Percentiles rank a stretch among this genome's conserved stretches.
Conservation (phyloP, 225 moss, liverwort and hornwort species). For the Lunularia cruciata region DNA sequence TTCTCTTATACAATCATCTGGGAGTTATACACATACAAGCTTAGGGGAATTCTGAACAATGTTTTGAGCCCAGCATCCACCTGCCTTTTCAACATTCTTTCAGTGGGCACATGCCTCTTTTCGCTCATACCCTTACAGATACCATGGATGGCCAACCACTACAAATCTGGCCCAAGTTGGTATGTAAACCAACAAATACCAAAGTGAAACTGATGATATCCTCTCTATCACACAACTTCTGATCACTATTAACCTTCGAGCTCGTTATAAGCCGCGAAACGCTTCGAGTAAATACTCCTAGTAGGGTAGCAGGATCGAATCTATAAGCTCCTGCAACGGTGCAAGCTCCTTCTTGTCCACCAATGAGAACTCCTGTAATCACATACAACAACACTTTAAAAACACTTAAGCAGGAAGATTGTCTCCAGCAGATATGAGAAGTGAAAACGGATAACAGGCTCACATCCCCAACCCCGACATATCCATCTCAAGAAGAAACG, state of each 20-base stretch:
- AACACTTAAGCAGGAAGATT: not conserved
- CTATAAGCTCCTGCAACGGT: constrained; percentile 97
- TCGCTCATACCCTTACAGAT: constrained; percentile 1
- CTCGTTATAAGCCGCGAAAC: not conserved
- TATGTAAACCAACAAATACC: not conserved
- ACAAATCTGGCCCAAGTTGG: constrained; percentile 2
- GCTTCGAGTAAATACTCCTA: constrained; percentile 25
- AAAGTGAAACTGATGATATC: constrained; percentile 17
- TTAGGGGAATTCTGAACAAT: constrained; percentile 14
- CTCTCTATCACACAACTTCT: constrained; percentile 9
- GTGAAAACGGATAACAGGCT: too few relatives aligned
- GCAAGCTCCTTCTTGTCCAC: constrained; percentile 99
- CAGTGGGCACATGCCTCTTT: constrained; percentile 12
- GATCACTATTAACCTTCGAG: not conserved
- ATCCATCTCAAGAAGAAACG: too few relatives aligned
- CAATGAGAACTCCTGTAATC: constrained; percentile 78
- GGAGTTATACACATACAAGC: constrained; percentile 24
- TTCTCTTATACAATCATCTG: constrained; percentile 20
- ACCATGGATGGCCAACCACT: constrained; percentile 2
- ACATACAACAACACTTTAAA: not conserved
- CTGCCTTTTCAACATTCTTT: constrained; percentile 14
- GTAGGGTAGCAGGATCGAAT: constrained; percentile 91
- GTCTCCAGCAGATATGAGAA: too few relatives aligned
- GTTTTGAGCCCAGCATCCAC: constrained; percentile 16
- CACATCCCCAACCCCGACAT: too few relatives aligned